Percentiles rank a stretch among this genome's conserved stretches.
Conservation (phyloP, 129 eudicot genomes). For the Flaveria trinervia region DNA sequence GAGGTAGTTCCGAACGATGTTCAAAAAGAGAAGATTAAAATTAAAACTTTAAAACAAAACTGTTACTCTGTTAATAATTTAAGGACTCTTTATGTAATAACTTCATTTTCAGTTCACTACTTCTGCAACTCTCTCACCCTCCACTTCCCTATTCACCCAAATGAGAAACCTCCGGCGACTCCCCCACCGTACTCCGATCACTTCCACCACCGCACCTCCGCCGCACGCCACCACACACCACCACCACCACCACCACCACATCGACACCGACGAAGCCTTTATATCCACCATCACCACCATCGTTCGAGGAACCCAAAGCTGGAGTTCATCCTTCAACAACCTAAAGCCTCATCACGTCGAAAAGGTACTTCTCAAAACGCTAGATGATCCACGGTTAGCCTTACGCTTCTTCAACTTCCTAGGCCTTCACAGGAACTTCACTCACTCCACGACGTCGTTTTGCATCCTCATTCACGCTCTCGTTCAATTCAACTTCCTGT, state of each 20-base stretch:
- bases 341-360: conserved; percentile 67
- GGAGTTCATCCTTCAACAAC: conserved; percentile 47
- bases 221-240: conserved; percentile 25
- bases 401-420: conserved; percentile 87
- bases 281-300: conserved; percentile 49
- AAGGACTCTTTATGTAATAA: conserved; percentile 2
- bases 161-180: conserved; percentile 42
- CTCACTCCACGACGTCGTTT: conserved; percentile 77
- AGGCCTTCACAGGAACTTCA: conserved; percentile 73
- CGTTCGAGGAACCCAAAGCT: conserved; percentile 52
- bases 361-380: conserved; percentile 48
- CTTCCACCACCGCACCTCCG: conserved; percentile 14
- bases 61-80: background rate
- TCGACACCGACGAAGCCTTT: conserved; percentile 49
- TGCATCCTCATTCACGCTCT: conserved; percentile 76
- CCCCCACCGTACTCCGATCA: conserved; percentile 27
- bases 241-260: background rate
- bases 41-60: background rate
- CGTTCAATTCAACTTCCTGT: conserved; percentile 48
- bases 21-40: too few species aligned
- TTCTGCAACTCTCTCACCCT: background rate
- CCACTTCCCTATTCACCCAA: conserved; percentile 14
- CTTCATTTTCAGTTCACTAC: background rate
- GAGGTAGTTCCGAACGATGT: too few species aligned
- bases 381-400: conserved; percentile 63